Base-by-base conservation (phyloP, 306 rosid genomes). In the Acacia acuminata region DNA sequence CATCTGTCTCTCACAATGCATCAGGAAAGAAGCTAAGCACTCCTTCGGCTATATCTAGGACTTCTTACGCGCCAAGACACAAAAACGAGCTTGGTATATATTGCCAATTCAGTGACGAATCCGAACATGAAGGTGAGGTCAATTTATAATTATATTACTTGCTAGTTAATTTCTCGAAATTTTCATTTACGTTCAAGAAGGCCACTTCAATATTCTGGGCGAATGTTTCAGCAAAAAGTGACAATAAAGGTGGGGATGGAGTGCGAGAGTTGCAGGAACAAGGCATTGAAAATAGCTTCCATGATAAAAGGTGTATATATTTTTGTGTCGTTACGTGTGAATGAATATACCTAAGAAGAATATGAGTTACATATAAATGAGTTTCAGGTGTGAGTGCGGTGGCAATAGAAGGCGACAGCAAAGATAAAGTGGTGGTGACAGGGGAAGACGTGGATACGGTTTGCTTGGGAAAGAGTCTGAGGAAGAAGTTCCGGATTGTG, bases 401-500 rank as follows among this genome's bases (percentile, higher is more conserved):
- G 75, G 16, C 56, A 14, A 71, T 71, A 22, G 75, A 43, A 71
- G 75, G 75, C 56, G 36, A 71, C 36, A 16, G 30, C 2, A 71
- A 71, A 12, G 75, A 71, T 7, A 0, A 0, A 71, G 44, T 71
- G 75, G 75, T 71, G 36, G 75, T 71, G 34, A 71, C 22, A 0
- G 75, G 75, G 9, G 56, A 43, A 43, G 20, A 44, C 24, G 53
- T 71, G 75, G 75, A 71, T 56, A 44, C 75, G 1, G 38, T 71
- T 71, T 43, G 81, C 40, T 32, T 86, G 82, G 78, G 42, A 0
- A 76, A 72, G 55, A 8, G 7, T 45, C 79, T 88, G 24, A 78
- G 55, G 81, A 86, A 86, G 83, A 86, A 81, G 82, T 86, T 88
- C 64, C n/a, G 68, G 2, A 0, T 16, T 10, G 76, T 81, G 47